Conservation (phyloP, 2,329 filamentous ascomycete species). For the Nemania sp. region DNA sequence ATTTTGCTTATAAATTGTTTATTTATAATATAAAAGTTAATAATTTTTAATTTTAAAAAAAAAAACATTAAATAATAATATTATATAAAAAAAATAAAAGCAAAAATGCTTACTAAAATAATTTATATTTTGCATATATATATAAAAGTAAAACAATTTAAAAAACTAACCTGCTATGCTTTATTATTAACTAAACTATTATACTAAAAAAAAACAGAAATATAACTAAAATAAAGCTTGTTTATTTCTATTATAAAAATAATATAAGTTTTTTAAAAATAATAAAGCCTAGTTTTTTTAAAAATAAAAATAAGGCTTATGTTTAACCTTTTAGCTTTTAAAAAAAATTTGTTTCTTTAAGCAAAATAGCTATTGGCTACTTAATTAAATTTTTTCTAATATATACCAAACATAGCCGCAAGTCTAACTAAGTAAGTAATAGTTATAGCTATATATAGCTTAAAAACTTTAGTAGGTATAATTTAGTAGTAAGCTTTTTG, state of each 20-base stretch:
- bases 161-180: neutral
- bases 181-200: neutral
- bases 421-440: neutral
- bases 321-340: neutral
- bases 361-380: neutral
- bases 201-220: neutral
- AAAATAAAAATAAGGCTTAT: neutral
- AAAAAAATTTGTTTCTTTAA: neutral
- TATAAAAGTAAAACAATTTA: too few relatives aligned
- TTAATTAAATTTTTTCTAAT: neutral
- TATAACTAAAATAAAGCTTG: neutral
- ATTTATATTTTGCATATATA: too few relatives aligned
- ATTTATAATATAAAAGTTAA: too few relatives aligned
- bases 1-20: neutral
- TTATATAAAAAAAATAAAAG: too few relatives aligned
- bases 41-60: too few relatives aligned
- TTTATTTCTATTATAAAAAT: neutral
- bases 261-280: neutral
- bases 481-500: neutral
- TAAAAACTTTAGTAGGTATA: neutral
- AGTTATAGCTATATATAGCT: constrained; percentile 1
- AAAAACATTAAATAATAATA: too few relatives aligned
- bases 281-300: neutral
- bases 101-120: too few relatives aligned
- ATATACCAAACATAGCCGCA: neutral